Conservation (phyloP, 1,139 yeast species). For the Kodamaea anthophila region DNA sequence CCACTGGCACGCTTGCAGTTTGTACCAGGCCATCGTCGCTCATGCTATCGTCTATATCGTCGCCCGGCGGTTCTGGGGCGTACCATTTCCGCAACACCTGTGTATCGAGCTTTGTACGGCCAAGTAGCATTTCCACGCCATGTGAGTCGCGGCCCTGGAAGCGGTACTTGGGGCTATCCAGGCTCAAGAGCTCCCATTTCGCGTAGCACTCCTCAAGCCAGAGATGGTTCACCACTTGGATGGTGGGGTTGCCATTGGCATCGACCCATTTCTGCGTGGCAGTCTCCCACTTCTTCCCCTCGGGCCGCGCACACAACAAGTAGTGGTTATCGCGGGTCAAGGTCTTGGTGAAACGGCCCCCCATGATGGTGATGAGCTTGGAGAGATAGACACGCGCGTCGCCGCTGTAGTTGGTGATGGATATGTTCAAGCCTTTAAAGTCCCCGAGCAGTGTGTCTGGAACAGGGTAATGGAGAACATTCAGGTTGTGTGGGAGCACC, state of each 20-base stretch:
- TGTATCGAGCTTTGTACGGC: slow-evolving; percentile 42
- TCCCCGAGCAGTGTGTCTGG: slow-evolving; percentile 48
- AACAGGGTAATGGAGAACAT: slow-evolving; percentile 68
- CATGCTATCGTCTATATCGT: slow-evolving; percentile 30
- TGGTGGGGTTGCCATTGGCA: slow-evolving; percentile 24
- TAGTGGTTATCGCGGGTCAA: slow-evolving; percentile 65
- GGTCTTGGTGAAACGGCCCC: slow-evolving; percentile 72
- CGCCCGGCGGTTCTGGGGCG: slow-evolving; percentile 12
- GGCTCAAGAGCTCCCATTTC: slow-evolving; percentile 50
- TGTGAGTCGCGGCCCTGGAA: slow-evolving; percentile 36
- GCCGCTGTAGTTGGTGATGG: slow-evolving; percentile 80
- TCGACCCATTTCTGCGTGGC: slow-evolving; percentile 55
- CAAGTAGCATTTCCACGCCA: slow-evolving; percentile 41
- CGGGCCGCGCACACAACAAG: slow-evolving; percentile 60
- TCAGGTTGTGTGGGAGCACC: slow-evolving; percentile 48
- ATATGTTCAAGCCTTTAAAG: slow-evolving; percentile 47
- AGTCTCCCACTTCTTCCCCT: slow-evolving; percentile 71
- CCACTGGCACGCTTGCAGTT: slow-evolving; percentile 6
- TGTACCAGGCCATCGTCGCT: slow-evolving; percentile 23
- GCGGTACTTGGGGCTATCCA: slow-evolving; percentile 37
- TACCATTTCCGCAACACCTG: slow-evolving; percentile 38
- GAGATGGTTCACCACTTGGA: slow-evolving; percentile 62
- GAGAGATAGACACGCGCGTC: slow-evolving; percentile 72
- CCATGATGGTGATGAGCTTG: slow-evolving; percentile 58
- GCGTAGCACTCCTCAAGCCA: slow-evolving; percentile 88